phyloP scores from a whole-genome alignment of 192 early-diverging fungal genomes.

The Entomortierella beljakovae region DNA sequence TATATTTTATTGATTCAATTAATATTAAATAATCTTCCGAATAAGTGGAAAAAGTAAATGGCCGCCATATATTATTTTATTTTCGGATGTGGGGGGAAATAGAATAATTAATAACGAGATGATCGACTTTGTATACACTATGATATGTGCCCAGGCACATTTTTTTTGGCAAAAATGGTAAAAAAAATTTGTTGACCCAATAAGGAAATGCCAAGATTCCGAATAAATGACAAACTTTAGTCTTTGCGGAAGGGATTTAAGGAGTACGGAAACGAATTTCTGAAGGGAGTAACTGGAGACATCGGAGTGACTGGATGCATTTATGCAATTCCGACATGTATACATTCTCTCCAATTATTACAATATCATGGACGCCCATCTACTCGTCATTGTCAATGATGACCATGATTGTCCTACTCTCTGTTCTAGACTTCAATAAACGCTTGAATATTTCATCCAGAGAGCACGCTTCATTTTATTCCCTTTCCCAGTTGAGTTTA shows the following conservation, averaged over 20 bases:
- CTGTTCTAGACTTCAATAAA: not conserved
- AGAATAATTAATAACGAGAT: not conserved
- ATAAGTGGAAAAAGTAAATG: too few relatives aligned
- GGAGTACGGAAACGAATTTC: not conserved
- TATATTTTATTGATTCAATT: too few relatives aligned
- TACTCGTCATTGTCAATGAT: not conserved
- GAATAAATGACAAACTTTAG: not conserved
- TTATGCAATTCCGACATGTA: not conserved
- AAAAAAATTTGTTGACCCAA: not conserved
- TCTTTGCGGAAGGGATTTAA: not conserved
- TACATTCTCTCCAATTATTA: not conserved
- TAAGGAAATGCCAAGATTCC: not conserved
- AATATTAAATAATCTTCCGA: too few relatives aligned
- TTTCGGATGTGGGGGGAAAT: not conserved
- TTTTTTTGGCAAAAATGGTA: not conserved
- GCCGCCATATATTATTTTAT: too few relatives aligned
- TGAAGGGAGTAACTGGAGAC: not conserved
- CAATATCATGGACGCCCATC: not conserved
- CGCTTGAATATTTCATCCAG: slow-evolving; percentile 1
- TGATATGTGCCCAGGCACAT: not conserved
- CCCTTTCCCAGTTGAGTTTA: not conserved
- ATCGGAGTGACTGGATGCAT: not conserved
- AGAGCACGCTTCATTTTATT: not conserved
- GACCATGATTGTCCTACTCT: too few relatives aligned
- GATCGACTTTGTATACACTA: not conserved